Base-by-base conservation (phyloP, 2,329 filamentous ascomycete species). In the Xylaria sp. region DNA sequence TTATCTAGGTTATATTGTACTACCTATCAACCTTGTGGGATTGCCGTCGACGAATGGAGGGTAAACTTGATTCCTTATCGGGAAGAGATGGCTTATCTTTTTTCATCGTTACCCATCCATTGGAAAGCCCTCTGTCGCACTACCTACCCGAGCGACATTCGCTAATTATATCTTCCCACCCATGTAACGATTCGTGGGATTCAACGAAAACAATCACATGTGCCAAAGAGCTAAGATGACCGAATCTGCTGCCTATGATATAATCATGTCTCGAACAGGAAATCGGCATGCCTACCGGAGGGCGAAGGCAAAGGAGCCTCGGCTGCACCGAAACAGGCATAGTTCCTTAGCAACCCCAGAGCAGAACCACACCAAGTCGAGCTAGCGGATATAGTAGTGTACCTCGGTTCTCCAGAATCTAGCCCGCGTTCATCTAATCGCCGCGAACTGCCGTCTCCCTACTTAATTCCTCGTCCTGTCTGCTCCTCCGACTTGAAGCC, bases 351-450 rank as follows among this genome's bases (percentile, higher is more conserved):
- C 34, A 19, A 65, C 59, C 53, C 51, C 60, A 53, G 47, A 50
- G 9, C n/a, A 50, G 47, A 50, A 50, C 47, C 47, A n/a, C 36
- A 51, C 66, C 56, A 19, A 17, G 47, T 27, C 12, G 11, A 51
- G 59, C 36, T 75, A 73, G 71, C 11, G 14, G 17, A 51, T 14
- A 65, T 56, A 63, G 45, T 73, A 34, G 61, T 24, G 45, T 53
- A 69, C 74, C 74, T 76, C 74, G 74, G 74, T 69, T 74, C 72
- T 67, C 70, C 66, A 70, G 70, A 61, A 64, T 61, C 58, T 65
- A 19, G 21, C 54, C 68, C 61, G 48, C 58, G 21, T 54, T 21
- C 12, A 21, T 9, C 57, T 36, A 54, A 45, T 24, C 51, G 45
- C 56, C 61, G 54, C 60, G 55, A 64, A 55, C 45, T 68, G 58